phyloP scores from a whole-genome alignment of 2,329 filamentous ascomycete genomes.

The Ilyonectria destructans region DNA sequence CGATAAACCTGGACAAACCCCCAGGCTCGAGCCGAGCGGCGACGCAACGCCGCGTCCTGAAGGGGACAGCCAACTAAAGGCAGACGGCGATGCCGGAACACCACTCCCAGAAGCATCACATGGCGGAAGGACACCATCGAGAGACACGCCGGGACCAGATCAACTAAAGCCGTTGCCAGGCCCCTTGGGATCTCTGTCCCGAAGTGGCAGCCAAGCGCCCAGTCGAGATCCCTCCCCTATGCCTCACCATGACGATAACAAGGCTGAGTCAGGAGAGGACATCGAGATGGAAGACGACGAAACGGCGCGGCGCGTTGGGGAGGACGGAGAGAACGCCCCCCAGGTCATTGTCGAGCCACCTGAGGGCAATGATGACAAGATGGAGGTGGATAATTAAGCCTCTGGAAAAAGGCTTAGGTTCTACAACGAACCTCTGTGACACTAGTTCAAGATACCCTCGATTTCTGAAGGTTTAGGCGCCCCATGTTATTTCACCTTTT shows the following conservation, averaged over 20 bases:
- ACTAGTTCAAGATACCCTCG: constrained; percentile 49
- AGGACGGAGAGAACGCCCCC: constrained; percentile 61
- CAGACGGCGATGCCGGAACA: constrained; percentile 49
- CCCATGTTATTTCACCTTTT: constrained; percentile 3
- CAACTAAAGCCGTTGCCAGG: constrained; percentile 43
- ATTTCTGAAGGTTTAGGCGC: constrained; percentile 36
- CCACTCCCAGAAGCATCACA: constrained; percentile 48
- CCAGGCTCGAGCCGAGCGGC: constrained; percentile 65
- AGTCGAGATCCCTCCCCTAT: constrained; percentile 52
- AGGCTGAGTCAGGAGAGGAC: constrained; percentile 67
- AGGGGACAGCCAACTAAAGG: constrained; percentile 54
- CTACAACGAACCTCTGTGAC: constrained; percentile 26
- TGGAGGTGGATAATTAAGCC: constrained; percentile 73
- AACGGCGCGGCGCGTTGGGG: constrained; percentile 55
- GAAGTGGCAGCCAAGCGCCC: constrained; percentile 48
- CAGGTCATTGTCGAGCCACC: constrained; percentile 67
- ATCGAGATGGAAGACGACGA: constrained; percentile 71
- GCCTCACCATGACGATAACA: constrained; percentile 50
- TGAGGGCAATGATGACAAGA: constrained; percentile 69
- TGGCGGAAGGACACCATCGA: constrained; percentile 54
- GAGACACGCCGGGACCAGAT: constrained; percentile 51
- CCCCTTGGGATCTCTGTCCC: constrained; percentile 40
- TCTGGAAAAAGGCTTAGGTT: constrained; percentile 10
- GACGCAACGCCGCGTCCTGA: constrained; percentile 68
- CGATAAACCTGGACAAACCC: constrained; percentile 64